Conservation (phyloP, 192 early-diverging fungal species). For the Umbelopsis isabellina region DNA sequence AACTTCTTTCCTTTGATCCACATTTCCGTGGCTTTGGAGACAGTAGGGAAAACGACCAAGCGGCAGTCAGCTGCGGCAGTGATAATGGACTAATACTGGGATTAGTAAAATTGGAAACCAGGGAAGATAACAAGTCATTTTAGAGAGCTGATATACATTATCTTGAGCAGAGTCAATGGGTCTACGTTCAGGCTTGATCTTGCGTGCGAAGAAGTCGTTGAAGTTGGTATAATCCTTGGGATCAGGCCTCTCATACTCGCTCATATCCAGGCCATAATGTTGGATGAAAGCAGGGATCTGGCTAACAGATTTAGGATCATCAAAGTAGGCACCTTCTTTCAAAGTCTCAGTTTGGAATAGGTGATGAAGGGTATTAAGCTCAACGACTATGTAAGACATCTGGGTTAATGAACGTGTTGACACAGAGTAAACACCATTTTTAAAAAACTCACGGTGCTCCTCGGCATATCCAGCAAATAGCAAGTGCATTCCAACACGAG, state of each 20-base stretch:
- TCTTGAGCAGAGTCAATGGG: constrained; percentile 43
- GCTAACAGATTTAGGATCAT: constrained; percentile 30
- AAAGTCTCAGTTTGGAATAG: constrained; percentile 36
- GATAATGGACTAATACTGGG: neutral
- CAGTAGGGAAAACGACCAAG: constrained; percentile 54
- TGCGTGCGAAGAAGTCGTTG: constrained; percentile 78
- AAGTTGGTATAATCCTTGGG: constrained; percentile 58
- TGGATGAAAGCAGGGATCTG: constrained; percentile 70
- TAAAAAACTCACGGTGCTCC: constrained; percentile 32
- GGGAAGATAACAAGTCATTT: neutral
- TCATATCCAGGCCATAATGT: constrained; percentile 68
- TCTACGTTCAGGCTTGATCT: constrained; percentile 63
- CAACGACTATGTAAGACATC: constrained; percentile 22
- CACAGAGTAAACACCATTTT: too few species aligned
- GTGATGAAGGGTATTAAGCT: constrained; percentile 23
- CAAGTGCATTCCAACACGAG: constrained; percentile 56
- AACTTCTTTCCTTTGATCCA: constrained; percentile 82
- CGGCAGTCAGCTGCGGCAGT: constrained; percentile 58
- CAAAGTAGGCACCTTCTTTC: constrained; percentile 33
- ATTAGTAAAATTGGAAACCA: neutral
- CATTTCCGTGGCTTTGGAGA: constrained; percentile 54
- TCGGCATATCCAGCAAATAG: constrained; percentile 47
- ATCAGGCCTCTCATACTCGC: constrained; percentile 58
- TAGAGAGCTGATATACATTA: constrained; percentile 19
- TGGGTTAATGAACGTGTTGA: neutral